phyloP scores from a whole-genome alignment of 176 grass and related monocot genomes.

The Musa troglodytarum region DNA sequence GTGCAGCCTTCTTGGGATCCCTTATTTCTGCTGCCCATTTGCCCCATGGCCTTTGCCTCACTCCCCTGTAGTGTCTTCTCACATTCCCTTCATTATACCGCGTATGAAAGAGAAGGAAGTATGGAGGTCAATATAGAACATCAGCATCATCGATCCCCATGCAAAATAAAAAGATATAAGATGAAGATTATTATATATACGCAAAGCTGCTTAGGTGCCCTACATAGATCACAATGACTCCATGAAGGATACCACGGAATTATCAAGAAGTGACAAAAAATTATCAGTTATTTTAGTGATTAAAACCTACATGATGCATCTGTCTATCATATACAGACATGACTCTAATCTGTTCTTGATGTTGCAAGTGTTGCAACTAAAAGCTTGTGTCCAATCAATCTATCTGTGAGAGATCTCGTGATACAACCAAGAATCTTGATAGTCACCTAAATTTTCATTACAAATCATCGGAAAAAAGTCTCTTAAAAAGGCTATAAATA shows the following conservation, averaged over 20 bases:
- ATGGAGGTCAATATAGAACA: background rate
- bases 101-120: background rate
- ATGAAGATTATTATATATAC: too few species aligned
- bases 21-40: constrained; percentile 11
- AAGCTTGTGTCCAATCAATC: too few species aligned
- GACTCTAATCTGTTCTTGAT: too few species aligned
- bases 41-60: constrained; percentile 13
- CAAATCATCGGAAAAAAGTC: background rate
- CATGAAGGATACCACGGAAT: too few species aligned
- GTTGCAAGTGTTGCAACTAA: too few species aligned
- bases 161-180: background rate
- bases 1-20: constrained; percentile 11
- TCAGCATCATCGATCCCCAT: background rate
- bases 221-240: too few species aligned
- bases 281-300: too few species aligned
- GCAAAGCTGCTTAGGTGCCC: too few species aligned
- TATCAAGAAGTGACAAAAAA: too few species aligned
- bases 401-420: background rate
- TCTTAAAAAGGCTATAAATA: background rate
- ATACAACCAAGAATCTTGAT: background rate
- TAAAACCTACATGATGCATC: too few species aligned
- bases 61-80: constrained; percentile 16
- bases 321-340: too few species aligned
- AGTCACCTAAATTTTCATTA: background rate
- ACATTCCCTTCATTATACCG: constrained; percentile 4